phyloP scores from a whole-genome alignment of 2,329 filamentous ascomycete species.

The Triangularia setosa region DNA sequence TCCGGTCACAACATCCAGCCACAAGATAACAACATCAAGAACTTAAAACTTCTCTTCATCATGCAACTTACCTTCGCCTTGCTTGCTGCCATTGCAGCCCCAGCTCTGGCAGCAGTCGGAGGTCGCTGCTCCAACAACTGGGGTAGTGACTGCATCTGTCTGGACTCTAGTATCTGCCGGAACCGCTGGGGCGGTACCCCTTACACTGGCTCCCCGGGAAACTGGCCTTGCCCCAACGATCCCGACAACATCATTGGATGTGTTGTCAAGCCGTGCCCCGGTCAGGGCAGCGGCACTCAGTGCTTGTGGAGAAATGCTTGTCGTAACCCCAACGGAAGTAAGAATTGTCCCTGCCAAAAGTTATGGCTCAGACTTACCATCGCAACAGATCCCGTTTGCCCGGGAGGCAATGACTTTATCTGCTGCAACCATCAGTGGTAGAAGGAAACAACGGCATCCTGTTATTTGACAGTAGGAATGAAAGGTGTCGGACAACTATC shows the following conservation, averaged over 20 bases:
- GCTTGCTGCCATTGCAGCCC: not conserved
- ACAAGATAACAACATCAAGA: not conserved
- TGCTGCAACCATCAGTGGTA: slow-evolving; percentile 12
- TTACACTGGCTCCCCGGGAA: slow-evolving; percentile 8
- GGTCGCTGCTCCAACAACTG: slow-evolving; percentile 16
- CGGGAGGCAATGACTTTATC: slow-evolving; percentile 9
- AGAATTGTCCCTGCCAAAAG: not conserved
- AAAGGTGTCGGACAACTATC: no score
- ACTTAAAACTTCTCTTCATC: not conserved
- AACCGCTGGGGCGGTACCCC: slow-evolving; percentile 13
- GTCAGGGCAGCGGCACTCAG: slow-evolving; percentile 4
- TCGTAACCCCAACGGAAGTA: not conserved
- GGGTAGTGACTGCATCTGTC: slow-evolving; percentile 18
- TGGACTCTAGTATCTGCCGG: slow-evolving; percentile 8
- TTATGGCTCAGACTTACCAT: not conserved
- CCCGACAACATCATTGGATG: slow-evolving; percentile 14
- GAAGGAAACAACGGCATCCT: not conserved
- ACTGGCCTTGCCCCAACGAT: slow-evolving; percentile 15
- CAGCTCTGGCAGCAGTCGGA: not conserved
- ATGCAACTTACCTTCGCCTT: not conserved
- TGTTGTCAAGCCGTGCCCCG: slow-evolving; percentile 12
- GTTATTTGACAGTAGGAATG: no score
- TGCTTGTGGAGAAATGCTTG: slow-evolving; percentile 17
- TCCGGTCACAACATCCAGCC: not conserved
- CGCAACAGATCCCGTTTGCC: slow-evolving; percentile 1